Base-by-base conservation (phyloP, 73 alveolate species). In the Paramecium octaurelia region DNA sequence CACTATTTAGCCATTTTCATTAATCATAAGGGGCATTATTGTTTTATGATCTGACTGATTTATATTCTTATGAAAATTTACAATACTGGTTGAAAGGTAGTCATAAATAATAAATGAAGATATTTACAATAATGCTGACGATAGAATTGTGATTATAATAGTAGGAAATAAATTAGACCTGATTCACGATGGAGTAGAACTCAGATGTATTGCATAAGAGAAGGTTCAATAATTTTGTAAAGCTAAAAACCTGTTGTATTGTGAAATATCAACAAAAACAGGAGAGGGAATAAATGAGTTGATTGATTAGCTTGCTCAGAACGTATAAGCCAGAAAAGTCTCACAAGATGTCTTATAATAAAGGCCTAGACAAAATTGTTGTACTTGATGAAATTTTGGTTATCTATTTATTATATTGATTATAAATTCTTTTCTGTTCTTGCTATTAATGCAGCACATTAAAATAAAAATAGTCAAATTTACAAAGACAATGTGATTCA, bases 11-110 rank as follows among this genome's bases (percentile, higher is more conserved):
- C 21, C 96, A 94, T 86, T 95, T 85, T 92, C 64, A 96, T 35
- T 46, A 94, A 64, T 88, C 96, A 18, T 93, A 54, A 40, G 95
- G 96, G 11, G 97, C 97, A 14, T 84, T 95, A 18, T 86, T 95
- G 21, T 93, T 94, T 57, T 95, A 94, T 84, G 97, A 94, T 87
- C 83, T 95, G 18, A 94, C 95, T 23, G 94, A 92, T 35, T 93
- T 43, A 40, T 43, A 59, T 27, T 23, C 95, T 42, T 95, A 54
- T 86, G 93, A 58, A 16, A 92, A 94, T 73, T 84, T 86, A 20
- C 58, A 95, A 40, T 46, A 60, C 11, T 95, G 97, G 97, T 46
- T 95, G 20, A 83, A 94, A 58, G 97, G 93, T 69, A 85, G 11
- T 4, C 21, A 23, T 64, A 8, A 24, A 23, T 34, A 10, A 12